A percentile compares a stretch with the other conserved stretches of the same genome.
Conservation (phyloP, 768 basidiomycete genomes). For the Sistotremastrum suecicum region DNA sequence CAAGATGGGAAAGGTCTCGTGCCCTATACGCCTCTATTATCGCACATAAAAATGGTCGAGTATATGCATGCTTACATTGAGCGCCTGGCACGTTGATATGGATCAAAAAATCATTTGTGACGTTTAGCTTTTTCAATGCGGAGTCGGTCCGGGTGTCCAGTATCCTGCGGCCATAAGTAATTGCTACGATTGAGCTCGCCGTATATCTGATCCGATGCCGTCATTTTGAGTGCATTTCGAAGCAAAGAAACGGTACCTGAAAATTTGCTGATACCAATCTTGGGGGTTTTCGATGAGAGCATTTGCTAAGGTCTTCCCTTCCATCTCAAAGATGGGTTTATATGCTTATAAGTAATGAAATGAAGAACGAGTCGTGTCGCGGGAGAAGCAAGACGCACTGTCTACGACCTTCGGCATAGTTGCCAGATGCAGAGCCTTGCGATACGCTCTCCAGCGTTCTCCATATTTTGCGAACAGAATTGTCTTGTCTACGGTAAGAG, state of each 20-base stretch:
- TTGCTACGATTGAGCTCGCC: conserved; percentile 6
- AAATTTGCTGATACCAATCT: conserved; percentile 3
- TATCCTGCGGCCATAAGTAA: conserved; percentile 6
- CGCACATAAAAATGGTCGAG: too few species aligned
- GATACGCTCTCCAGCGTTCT: conserved; percentile 7
- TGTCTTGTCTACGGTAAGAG: background rate
- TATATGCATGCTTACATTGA: conserved; percentile 4
- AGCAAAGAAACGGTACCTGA: background rate
- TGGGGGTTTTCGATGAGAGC: conserved; percentile 3
- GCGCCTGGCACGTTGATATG: conserved; percentile 8
- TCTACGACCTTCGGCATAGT: conserved; percentile 7
- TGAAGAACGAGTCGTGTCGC: background rate
- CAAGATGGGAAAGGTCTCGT: conserved; percentile 9
- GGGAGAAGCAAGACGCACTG: conserved; percentile 1
- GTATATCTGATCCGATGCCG: conserved; percentile 2
- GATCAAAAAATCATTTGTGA: conserved; percentile 4
- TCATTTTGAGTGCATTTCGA: background rate
- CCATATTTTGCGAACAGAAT: conserved; percentile 7
- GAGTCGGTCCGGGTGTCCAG: conserved; percentile 3
- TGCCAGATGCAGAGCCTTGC: conserved; percentile 7
- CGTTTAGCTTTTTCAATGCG: conserved; percentile 5
- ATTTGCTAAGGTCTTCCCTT: conserved; percentile 4
- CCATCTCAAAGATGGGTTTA: conserved; percentile 6
- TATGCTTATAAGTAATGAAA: conserved; percentile 1
- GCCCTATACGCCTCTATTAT: conserved; percentile 2